A percentile compares a stretch with the other conserved stretches of the same genome.
phyloP scores from a whole-genome alignment of 257 asterid species.

The Petunia secreta region DNA sequence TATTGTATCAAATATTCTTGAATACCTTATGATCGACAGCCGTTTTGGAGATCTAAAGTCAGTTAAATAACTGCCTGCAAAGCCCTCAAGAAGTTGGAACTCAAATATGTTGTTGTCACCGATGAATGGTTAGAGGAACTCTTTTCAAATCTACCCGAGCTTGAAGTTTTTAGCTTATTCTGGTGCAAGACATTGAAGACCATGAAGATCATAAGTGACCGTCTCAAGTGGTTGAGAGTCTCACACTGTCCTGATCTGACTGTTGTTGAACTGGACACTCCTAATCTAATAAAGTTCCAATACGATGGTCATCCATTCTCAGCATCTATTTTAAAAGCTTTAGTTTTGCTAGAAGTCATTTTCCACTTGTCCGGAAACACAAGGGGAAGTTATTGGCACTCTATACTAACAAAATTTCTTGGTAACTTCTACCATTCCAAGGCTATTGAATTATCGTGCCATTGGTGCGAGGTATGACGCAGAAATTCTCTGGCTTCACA shows the following conservation, averaged over 20 bases:
- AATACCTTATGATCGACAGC: not conserved
- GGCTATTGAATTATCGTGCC: no score
- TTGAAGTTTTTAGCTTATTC: not conserved
- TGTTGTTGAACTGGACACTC: not conserved
- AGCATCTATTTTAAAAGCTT: not conserved
- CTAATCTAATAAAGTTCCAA: not conserved
- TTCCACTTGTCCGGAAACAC: no score
- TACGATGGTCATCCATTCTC: not conserved
- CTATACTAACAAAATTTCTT: no score
- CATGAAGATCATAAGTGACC: not conserved
- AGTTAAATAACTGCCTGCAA: conserved; percentile 10
- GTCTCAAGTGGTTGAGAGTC: not conserved
- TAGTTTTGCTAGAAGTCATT: not conserved
- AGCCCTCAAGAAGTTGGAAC: not conserved
- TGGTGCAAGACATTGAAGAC: not conserved
- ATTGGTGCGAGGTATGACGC: not conserved
- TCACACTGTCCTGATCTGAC: not conserved
- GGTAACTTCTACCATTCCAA: no score
- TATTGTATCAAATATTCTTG: conserved; percentile 15
- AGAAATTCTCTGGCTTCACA: not conserved
- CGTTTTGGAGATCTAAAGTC: not conserved
- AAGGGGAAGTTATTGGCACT: no score
- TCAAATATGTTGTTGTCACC: not conserved
- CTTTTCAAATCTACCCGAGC: not conserved
- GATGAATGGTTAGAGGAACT: not conserved